These are phyloP conservation scores for Graphiopsis chlorocephala DNA, from an alignment of 2,329 filamentous ascomycete genomes.

Conservation along the genomic window DNA sequence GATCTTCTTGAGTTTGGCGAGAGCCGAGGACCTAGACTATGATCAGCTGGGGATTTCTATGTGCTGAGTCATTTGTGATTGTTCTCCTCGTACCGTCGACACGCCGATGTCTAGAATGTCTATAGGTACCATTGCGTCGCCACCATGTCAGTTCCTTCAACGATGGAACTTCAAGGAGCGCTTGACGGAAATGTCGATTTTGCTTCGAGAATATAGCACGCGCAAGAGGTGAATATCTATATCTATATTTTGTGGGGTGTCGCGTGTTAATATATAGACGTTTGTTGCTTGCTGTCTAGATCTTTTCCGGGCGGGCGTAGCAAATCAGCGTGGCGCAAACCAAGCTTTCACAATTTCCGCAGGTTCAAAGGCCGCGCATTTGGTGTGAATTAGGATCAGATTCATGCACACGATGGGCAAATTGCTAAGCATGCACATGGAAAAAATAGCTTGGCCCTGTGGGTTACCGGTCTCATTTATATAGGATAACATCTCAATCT, in stretches of 20 bases:
- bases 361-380: background rate
- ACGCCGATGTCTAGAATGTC: conserved; percentile 8
- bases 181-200: background rate
- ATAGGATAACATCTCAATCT: background rate
- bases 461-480: background rate
- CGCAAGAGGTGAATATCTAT: background rate
- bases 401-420: background rate
- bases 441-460: background rate
- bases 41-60: background rate
- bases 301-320: background rate
- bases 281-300: background rate
- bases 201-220: background rate
- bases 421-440: background rate
- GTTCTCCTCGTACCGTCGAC: background rate
- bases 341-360: background rate
- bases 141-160: background rate
- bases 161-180: background rate
- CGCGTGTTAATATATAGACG: background rate
- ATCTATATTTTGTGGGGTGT: background rate
- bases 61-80: background rate
- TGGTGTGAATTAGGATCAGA: background rate
- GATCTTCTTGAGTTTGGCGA: conserved; percentile 7
- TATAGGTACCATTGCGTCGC: conserved; percentile 6
- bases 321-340: background rate
- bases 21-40: background rate